Percentiles rank a stretch among this genome's conserved stretches.
These are phyloP conservation scores for Candida anutae DNA, from an alignment of 1,139 yeast genomes.

Conservation along the genomic window DNA sequence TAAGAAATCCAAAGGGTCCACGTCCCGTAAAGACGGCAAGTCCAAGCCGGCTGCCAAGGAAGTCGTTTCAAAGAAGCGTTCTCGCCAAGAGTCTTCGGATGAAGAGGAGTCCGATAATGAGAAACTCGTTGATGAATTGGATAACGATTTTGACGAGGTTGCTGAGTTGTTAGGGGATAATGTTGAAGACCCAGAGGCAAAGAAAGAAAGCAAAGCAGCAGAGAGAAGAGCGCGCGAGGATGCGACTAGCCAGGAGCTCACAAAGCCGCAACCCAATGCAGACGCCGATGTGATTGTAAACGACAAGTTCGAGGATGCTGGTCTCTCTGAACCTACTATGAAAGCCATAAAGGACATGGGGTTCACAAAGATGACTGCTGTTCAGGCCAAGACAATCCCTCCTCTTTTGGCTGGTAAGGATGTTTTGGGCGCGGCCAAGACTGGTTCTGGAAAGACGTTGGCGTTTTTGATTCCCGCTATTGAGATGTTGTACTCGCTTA, in stretches of 20 bases:
- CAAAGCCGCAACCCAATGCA: conserved; percentile 22
- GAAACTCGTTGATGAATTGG: conserved; percentile 40
- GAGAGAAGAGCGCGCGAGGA: conserved; percentile 12
- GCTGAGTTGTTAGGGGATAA: conserved; percentile 44
- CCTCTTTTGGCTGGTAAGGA: conserved; percentile 93
- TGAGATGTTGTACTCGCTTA: conserved; percentile 79
- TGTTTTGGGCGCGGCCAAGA: conserved; percentile 95
- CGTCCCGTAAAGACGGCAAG: neutral
- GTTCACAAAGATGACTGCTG: conserved; percentile 81
- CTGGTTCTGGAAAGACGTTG: conserved; percentile 95
- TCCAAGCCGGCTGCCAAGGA: no score
- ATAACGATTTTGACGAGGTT: conserved; percentile 49
- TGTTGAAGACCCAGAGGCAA: conserved; percentile 32
- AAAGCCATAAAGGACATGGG: conserved; percentile 83
- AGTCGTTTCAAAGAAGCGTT: no score
- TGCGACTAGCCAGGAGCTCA: conserved; percentile 11
- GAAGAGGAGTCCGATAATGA: conserved; percentile 30
- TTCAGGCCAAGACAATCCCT: conserved; percentile 91
- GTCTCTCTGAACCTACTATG: conserved; percentile 72
- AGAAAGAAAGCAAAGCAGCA: conserved; percentile 11
- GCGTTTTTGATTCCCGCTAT: conserved; percentile 95
- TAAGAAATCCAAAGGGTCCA: conserved; percentile 4
- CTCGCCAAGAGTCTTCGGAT: conserved; percentile 8
- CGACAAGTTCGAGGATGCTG: conserved; percentile 41
- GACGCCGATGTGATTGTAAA: conserved; percentile 30